Percentiles rank a stretch among this genome's conserved stretches.
Conservation (phyloP, 78 protist genomes). For the Planoprotostelium fungivorum region DNA sequence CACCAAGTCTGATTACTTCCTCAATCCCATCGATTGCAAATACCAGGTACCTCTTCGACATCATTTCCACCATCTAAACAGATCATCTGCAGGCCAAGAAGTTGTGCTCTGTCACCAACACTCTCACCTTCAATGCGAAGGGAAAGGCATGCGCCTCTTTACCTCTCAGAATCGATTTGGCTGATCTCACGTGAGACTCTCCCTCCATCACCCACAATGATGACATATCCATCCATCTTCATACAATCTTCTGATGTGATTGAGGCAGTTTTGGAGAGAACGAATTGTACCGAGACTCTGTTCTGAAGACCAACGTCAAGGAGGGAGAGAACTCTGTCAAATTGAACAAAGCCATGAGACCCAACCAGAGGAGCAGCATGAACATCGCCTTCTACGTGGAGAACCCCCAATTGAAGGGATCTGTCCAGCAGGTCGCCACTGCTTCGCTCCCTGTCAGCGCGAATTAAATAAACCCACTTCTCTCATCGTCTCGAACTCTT, state of each 20-base stretch:
- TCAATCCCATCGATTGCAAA: not conserved
- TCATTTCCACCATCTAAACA: not conserved
- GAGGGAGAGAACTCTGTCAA: not conserved
- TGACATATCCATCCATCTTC: too few species aligned
- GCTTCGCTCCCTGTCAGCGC: too few species aligned
- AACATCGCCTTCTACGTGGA: not conserved
- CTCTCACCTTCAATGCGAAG: not conserved
- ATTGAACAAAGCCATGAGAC: not conserved
- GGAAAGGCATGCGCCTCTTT: not conserved
- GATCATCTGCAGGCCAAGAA: not conserved
- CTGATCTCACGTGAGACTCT: not conserved
- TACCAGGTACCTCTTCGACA: not conserved
- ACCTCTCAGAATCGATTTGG: not conserved
- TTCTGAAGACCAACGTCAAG: not conserved
- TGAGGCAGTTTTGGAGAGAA: not conserved
- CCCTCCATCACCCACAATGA: too few species aligned
- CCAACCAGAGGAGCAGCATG: not conserved
- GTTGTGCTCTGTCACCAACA: not conserved
- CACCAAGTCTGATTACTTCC: not conserved
- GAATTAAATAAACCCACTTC: too few species aligned
- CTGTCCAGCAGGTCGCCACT: too few species aligned
- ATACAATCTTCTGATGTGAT: not conserved
- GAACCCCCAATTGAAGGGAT: too few species aligned
- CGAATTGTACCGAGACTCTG: not conserved
- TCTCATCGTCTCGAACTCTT: too few species aligned